Evolutionary conservation across 2,329 filamentous ascomycete species (phyloP), one percentile per base, ranked within the genome.

Genomic region (Pyrenochaeta sp.): DNA sequence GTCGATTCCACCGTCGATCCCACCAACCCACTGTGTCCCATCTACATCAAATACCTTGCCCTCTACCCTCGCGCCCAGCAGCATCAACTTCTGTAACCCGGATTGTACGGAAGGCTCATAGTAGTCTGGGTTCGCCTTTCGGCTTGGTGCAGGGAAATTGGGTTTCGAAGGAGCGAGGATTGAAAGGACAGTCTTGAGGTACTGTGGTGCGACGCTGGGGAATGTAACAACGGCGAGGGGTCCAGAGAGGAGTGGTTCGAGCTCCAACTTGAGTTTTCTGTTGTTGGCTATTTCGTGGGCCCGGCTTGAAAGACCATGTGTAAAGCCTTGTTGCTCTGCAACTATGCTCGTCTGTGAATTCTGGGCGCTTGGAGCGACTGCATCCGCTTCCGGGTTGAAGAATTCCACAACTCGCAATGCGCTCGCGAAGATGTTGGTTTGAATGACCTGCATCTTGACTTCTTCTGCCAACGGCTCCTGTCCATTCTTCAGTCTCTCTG

Each of bases 371-470:
- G 68, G 74, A 4, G 68, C 60, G 72, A 63, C 43, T 9, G 47
- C 55, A 5, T 50, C 54, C 18, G 58, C 49, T 30, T 65, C 63
- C 1, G 80, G 78, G 30, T 78, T 66, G 74, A 83, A 96, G 77
- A 92, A 96, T 72, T 98, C 94, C 56, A 93, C 88, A 45, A 98
- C 85, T 62, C 90, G 89, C 57, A 98, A 80, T 1, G 94, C 93
- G 15, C 91, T 87, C 62, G 89, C 88, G 73, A 99, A 91, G 71
- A 99, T 96, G 70, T 91, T 90, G 12, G 91, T 95, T 71, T 95
- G 89, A 50, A 99, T 81, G 21, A 96, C 90, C 74, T 96, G 89
- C 21, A 98, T 74, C 76, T 91, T 89, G 62, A 95, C 83, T 33
- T 81, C 78, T 1, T 84, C 77, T n/a, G 84, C 82, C 30, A 91